Percentiles rank a stretch among this genome's conserved stretches.
These are phyloP conservation scores for Monotropa hypopitys DNA, from an alignment of 179 eudicot species.

Conservation along the genomic window DNA sequence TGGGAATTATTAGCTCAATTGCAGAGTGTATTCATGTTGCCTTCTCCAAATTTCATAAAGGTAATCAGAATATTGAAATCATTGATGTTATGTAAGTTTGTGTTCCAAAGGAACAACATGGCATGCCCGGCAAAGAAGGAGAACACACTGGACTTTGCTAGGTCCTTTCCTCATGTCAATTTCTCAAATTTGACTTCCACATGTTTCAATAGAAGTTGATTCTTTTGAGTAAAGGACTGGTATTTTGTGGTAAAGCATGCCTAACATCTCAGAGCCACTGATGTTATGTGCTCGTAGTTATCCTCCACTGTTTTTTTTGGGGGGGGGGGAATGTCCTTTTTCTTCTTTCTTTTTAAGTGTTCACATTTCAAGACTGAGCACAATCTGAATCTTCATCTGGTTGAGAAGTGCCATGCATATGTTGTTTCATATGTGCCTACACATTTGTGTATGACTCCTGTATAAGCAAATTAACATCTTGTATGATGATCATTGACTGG, in stretches of 20 bases:
- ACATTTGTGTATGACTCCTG: background rate
- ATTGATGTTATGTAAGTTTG: background rate
- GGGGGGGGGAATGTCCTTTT: no score
- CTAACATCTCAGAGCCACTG: background rate
- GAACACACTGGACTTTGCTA: background rate
- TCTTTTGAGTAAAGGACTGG: background rate
- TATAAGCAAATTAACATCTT: constrained; percentile 1
- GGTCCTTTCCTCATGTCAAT: constrained; percentile 1
- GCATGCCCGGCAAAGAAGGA: background rate
- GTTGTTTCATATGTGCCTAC: background rate
- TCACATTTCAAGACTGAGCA: background rate
- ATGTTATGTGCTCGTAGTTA: background rate
- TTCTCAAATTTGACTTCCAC: background rate
- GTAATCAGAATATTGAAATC: background rate
- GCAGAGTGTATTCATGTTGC: background rate
- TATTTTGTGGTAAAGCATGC: background rate
- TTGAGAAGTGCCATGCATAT: background rate
- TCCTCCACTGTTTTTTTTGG: background rate
- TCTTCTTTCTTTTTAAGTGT: background rate
- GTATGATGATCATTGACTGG: constrained; percentile 7
- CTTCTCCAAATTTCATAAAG: background rate
- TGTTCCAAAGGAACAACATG: background rate
- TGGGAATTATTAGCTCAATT: background rate
- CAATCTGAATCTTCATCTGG: background rate
- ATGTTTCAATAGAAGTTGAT: background rate